A percentile compares a stretch with the other conserved stretches of the same genome.
These are phyloP conservation scores for Candida ficus DNA, from an alignment of 805 yeast species.

Conservation along the genomic window DNA sequence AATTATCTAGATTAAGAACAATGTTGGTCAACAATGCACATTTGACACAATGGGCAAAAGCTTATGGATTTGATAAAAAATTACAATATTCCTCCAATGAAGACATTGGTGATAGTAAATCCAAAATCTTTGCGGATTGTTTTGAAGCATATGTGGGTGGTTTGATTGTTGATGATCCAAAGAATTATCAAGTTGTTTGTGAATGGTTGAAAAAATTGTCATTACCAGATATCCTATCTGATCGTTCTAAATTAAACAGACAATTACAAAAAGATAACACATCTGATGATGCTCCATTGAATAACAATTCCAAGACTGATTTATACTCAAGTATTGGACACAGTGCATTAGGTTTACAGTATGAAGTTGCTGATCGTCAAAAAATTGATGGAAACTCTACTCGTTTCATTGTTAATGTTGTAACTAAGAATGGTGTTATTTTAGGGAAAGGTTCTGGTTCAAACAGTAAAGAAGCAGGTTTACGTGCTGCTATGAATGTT, in stretches of 20 bases:
- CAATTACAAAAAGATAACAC: too few relatives aligned
- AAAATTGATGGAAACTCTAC: constrained; percentile 33
- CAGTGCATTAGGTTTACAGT: constrained; percentile 58
- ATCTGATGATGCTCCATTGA: too few relatives aligned
- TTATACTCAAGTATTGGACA: constrained; percentile 77
- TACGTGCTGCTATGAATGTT: constrained; percentile 81
- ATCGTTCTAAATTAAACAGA: too few relatives aligned
- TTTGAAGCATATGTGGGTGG: constrained; percentile 96
- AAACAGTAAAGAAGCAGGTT: constrained; percentile 71
- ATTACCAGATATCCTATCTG: too few relatives aligned
- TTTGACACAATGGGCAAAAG: constrained; percentile 61
- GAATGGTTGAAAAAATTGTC: constrained; percentile 54
- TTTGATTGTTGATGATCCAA: constrained; percentile 50
- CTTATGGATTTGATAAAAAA: constrained; percentile 60
- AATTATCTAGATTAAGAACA: constrained; percentile 64
- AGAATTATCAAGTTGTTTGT: constrained; percentile 43
- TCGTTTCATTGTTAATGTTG: constrained; percentile 56
- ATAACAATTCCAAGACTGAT: constrained; percentile 69
- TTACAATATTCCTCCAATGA: too few relatives aligned
- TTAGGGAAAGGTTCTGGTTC: constrained; percentile 72
- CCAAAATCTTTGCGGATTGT: constrained; percentile 79
- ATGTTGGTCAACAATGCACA: constrained; percentile 68
- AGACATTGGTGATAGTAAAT: too few relatives aligned
- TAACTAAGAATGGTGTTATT: constrained; percentile 53
- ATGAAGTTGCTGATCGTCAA: constrained; percentile 41